Conservation (phyloP, 108 stramenopile species). For the Nitzschia sp. region DNA sequence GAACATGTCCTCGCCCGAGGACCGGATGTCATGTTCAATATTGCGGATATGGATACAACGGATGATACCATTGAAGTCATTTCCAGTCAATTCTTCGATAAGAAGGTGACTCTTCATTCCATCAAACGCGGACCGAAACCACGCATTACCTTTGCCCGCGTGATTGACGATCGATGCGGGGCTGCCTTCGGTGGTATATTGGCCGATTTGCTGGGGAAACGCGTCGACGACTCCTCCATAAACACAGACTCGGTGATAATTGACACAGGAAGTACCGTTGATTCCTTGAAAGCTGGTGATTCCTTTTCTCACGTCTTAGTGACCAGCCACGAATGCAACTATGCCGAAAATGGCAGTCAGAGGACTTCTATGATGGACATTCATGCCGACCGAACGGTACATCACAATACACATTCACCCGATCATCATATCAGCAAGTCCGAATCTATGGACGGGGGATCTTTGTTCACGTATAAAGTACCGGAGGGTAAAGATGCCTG, state of each 20-base stretch:
- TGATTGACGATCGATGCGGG: conserved; percentile 86
- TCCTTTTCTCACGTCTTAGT: conserved; percentile 76
- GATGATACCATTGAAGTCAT: conserved; percentile 92
- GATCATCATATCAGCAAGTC: background rate
- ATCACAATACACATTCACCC: background rate
- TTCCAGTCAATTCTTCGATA: conserved; percentile 89
- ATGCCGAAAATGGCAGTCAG: conserved; percentile 30
- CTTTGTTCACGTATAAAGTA: conserved; percentile 88
- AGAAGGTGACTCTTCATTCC: conserved; percentile 80
- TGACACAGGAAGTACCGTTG: conserved; percentile 79
- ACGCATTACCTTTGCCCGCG: conserved; percentile 57
- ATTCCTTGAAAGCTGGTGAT: conserved; percentile 51
- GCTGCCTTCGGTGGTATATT: conserved; percentile 87
- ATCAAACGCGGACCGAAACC: conserved; percentile 63
- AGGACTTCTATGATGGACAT: background rate
- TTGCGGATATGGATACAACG: conserved; percentile 85
- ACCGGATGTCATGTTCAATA: conserved; percentile 95
- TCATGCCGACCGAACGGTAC: too few species aligned
- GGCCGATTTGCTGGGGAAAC: conserved; percentile 68
- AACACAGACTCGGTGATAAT: conserved; percentile 36
- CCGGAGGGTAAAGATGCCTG: conserved; percentile 59
- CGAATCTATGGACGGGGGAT: conserved; percentile 65
- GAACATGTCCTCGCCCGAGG: conserved; percentile 82
- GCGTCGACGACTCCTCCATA: background rate
- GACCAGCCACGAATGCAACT: conserved; percentile 80